A percentile compares a stretch with the other conserved stretches of the same genome.
Conservation (phyloP, 2,329 filamentous ascomycete species). For the Aureobasidium sp. region DNA sequence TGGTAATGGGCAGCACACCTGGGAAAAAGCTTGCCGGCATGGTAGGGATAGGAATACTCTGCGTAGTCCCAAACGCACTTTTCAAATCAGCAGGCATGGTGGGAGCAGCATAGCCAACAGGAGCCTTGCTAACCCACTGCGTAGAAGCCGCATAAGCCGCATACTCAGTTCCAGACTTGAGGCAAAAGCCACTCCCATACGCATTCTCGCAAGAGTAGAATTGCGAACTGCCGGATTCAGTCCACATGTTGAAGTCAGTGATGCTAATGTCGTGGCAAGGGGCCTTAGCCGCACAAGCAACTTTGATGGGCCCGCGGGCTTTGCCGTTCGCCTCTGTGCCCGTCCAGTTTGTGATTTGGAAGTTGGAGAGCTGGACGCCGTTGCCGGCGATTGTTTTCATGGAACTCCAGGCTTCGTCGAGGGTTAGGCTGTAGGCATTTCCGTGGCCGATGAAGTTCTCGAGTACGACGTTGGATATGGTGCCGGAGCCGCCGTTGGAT, state of each 20-base stretch:
- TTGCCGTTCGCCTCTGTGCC: conserved; percentile 46
- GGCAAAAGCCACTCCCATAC: conserved; percentile 43
- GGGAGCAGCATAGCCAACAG: conserved; percentile 33
- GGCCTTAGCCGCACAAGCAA: conserved; percentile 44
- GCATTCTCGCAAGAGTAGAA: conserved; percentile 44
- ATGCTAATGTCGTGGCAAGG: conserved; percentile 50
- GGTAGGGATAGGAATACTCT: conserved; percentile 36
- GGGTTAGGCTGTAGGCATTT: conserved; percentile 54
- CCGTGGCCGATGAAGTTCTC: conserved; percentile 55
- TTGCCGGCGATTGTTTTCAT: conserved; percentile 38
- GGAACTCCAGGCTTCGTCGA: conserved; percentile 46
- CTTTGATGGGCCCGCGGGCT: conserved; percentile 47
- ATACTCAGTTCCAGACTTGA: conserved; percentile 30
- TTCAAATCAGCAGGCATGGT: conserved; percentile 32
- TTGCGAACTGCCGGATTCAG: conserved; percentile 36
- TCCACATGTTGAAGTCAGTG: conserved; percentile 48
- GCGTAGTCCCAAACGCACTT: conserved; percentile 27
- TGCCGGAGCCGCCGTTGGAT: conserved; percentile 51
- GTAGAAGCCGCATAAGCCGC: conserved; percentile 30
- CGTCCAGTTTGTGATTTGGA: conserved; percentile 51
- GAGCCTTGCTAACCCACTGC: conserved; percentile 30
- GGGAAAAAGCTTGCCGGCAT: conserved; percentile 37
- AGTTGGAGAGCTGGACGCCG: conserved; percentile 47
- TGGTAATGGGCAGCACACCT: conserved; percentile 18
- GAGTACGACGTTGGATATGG: conserved; percentile 44